Evolutionary conservation across 2,329 filamentous ascomycete genomes (phyloP), one percentile per base, ranked within the genome.

Genomic region (Microdochium bolleyi): DNA sequence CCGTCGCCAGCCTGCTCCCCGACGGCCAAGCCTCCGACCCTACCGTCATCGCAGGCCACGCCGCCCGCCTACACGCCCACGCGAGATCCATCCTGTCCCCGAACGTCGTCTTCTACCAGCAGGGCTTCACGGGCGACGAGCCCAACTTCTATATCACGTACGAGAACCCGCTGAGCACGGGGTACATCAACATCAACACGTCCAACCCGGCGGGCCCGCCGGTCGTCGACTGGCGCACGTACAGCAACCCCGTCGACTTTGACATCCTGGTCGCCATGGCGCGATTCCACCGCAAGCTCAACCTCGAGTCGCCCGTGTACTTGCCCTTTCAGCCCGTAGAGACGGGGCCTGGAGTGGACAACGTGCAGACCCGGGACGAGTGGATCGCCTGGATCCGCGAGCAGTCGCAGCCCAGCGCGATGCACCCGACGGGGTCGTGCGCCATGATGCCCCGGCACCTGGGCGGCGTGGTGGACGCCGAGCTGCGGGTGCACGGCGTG

Each of bases 141-240:
- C 41, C 41, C 9, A 46, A 46, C 41, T 46, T 46, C 41, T 46
- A 46, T 19, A 22, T 72, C 19, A 66, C 67, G 52, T 60, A 68
- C 34, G 61, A 68, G 51, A 68, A 72, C 55, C 70, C 71, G 2
- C 62, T 73, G 41, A 70, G 66, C 38, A 64, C 72, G 13, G 72
- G 72, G 24, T 67, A 64, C 21, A 64, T 74, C 49, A 65, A 63
- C 37, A 67, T 74, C 48, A 64, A 69, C 57, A 59, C 64, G 1
- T 58, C 59, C 0, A 62, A 73, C 58, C 68, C 69, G 11, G 59
- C 63, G 8, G 61, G 56, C 2, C 59, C 61, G 22, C 71, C 71
- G 1, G 51, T 66, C 7, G 63, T 73, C 32, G 70, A 75, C 59
- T 69, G 69, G 56, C 66, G 67, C 51, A 67, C 65, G 9, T 64